phyloP scores from a whole-genome alignment of 2,329 filamentous ascomycete genomes.

The Akanthomyces muscarius region DNA sequence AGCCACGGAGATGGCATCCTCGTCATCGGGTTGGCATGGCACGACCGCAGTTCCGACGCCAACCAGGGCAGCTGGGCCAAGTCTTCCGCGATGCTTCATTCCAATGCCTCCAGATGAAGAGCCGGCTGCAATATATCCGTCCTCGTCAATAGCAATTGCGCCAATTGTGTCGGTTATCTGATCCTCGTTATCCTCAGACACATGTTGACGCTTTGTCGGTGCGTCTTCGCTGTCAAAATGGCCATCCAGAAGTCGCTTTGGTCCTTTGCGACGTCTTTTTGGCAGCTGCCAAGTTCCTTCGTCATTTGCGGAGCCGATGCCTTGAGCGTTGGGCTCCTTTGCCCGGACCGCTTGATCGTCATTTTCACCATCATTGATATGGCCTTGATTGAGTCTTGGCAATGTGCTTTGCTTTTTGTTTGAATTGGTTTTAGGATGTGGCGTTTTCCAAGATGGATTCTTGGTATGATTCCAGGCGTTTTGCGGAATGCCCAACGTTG shows the following conservation, averaged over 20 bases:
- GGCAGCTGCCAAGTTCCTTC: conserved; percentile 6
- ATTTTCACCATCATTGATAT: not conserved
- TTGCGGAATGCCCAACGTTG: conserved; percentile 1
- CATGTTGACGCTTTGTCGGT: not conserved
- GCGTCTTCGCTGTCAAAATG: not conserved
- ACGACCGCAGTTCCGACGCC: conserved; percentile 87
- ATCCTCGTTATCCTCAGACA: conserved; percentile 46
- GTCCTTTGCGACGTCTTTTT: conserved; percentile 8
- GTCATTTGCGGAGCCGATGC: not conserved
- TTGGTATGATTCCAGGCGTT: conserved; percentile 12
- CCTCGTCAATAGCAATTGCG: conserved; percentile 84
- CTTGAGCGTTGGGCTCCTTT: not conserved
- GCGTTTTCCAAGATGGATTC: conserved; percentile 8
- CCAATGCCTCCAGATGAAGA: conserved; percentile 97
- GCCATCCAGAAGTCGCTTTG: conserved; percentile 10
- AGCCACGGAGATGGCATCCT: conserved; percentile 67
- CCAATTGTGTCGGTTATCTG: conserved; percentile 89
- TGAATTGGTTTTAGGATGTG: not conserved
- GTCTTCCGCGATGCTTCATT: conserved; percentile 91
- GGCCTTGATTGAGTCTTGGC: not conserved
- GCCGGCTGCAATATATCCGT: conserved; percentile 84
- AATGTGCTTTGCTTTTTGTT: not conserved
- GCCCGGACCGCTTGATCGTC: not conserved
- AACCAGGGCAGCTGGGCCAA: conserved; percentile 89
- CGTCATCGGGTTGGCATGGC: conserved; percentile 68